Evolutionary conservation across 345 rosid species (phyloP).

Genomic region (Microthlaspi erraticum): DNA sequence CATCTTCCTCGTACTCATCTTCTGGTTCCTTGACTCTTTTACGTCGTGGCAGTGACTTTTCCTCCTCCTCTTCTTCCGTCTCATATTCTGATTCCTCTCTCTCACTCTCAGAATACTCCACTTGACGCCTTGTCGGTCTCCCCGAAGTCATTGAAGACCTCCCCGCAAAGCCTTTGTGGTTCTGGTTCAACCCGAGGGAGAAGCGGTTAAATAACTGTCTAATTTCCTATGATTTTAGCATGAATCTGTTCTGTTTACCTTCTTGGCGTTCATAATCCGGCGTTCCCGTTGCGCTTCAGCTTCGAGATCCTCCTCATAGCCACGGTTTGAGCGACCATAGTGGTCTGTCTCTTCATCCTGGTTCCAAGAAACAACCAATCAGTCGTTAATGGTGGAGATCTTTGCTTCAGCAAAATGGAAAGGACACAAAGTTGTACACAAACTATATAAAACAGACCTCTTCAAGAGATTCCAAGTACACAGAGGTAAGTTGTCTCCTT

Average conservation of each 20-base stretch:
- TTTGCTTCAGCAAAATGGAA: slow-evolving; percentile 29
- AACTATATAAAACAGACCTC: slow-evolving; percentile 61
- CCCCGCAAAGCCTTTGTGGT: slow-evolving; percentile 66
- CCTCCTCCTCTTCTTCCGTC: slow-evolving; percentile 66
- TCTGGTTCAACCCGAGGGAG: slow-evolving; percentile 49
- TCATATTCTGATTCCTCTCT: slow-evolving; percentile 96
- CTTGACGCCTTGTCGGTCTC: slow-evolving; percentile 69
- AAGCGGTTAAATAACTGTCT: neutral
- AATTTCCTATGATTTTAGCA: neutral
- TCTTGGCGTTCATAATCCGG: slow-evolving; percentile 92
- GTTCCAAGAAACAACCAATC: slow-evolving; percentile 39
- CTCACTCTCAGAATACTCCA: slow-evolving; percentile 85
- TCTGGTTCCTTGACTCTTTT: too few species aligned
- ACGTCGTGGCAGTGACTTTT: too few species aligned
- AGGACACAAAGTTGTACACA: slow-evolving; percentile 9
- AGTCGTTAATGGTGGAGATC: neutral
- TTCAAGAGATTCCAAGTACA: slow-evolving; percentile 95
- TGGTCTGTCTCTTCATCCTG: slow-evolving; percentile 92
- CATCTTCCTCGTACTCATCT: slow-evolving; percentile 28
- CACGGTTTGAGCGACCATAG: slow-evolving; percentile 76
- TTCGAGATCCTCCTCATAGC: slow-evolving; percentile 91
- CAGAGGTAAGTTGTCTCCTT: slow-evolving; percentile 87
- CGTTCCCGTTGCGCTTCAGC: slow-evolving; percentile 89
- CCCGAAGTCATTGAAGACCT: slow-evolving; percentile 57
- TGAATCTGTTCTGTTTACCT: slow-evolving; percentile 52